Conservation (phyloP, 768 basidiomycete species). For the Boletus huronensis region DNA sequence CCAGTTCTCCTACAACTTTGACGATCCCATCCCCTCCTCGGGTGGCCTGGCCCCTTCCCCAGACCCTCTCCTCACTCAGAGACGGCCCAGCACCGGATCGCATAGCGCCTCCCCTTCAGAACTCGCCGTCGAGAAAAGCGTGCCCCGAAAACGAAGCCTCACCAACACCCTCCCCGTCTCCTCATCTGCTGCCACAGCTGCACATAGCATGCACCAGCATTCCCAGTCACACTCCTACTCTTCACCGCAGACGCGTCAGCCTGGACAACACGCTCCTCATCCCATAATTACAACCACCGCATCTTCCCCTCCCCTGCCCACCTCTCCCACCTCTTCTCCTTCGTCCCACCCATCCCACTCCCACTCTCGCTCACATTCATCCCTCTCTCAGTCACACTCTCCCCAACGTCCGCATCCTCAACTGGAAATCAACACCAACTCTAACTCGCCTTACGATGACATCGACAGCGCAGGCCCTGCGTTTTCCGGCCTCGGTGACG, state of each 20-base stretch:
- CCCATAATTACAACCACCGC: conserved; percentile 33
- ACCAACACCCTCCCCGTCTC: conserved; percentile 41
- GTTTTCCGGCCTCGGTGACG: conserved; percentile 20
- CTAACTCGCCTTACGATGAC: conserved; percentile 51
- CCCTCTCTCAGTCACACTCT: conserved; percentile 19
- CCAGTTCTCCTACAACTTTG: conserved; percentile 52
- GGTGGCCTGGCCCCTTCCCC: conserved; percentile 26
- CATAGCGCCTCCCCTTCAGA: conserved; percentile 48
- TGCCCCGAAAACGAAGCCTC: conserved; percentile 69
- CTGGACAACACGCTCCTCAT: conserved; percentile 16
- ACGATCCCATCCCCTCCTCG: conserved; percentile 26
- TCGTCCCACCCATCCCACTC: conserved; percentile 25
- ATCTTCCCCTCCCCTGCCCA: conserved; percentile 27
- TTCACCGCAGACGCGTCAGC: conserved; percentile 9
- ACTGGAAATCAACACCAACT: conserved; percentile 30
- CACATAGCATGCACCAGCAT: conserved; percentile 24
- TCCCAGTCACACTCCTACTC: conserved; percentile 27
- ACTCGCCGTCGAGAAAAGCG: conserved; percentile 42
- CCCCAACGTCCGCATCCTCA: conserved; percentile 18
- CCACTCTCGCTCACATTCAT: conserved; percentile 21
- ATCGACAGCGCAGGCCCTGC: conserved; percentile 44
- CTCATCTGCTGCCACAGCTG: not conserved
- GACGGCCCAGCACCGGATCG: conserved; percentile 37
- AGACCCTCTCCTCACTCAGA: conserved; percentile 29
- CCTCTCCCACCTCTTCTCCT: conserved; percentile 23